These are phyloP conservation scores for Caryopteris hybrid DNA, from an alignment of 305 asterid species.

Conservation along the genomic window DNA sequence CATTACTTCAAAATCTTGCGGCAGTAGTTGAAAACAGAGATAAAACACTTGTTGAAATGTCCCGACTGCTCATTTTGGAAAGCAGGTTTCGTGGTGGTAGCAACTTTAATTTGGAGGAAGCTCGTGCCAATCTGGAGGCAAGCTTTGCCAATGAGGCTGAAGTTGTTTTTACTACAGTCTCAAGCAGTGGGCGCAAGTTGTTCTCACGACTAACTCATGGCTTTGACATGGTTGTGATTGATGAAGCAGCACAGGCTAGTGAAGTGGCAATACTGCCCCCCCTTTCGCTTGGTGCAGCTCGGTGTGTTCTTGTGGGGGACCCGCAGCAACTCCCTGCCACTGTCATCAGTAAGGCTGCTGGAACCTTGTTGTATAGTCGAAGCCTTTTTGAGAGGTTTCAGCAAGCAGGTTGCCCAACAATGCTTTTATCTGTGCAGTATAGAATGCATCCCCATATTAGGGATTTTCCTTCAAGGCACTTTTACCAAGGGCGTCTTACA, in stretches of 20 bases:
- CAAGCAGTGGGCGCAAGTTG: slow-evolving; percentile 97
- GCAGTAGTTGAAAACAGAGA: slow-evolving; percentile 95
- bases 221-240: slow-evolving; percentile 99
- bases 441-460: slow-evolving; percentile 98
- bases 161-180: slow-evolving; percentile 93
- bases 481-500: slow-evolving; percentile 95
- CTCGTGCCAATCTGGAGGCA: slow-evolving; percentile 95
- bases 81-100: slow-evolving; percentile 70
- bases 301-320: slow-evolving; percentile 99
- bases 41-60: slow-evolving; percentile 90
- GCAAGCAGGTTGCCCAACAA: slow-evolving; percentile 98
- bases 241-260: slow-evolving; percentile 99
- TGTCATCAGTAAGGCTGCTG: slow-evolving; percentile 98
- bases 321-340: slow-evolving; percentile 99
- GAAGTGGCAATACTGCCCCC: slow-evolving; percentile 97
- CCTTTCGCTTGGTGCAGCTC: slow-evolving; percentile 97
- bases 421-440: slow-evolving; percentile 94
- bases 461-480: slow-evolving; percentile 95
- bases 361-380: slow-evolving; percentile 93
- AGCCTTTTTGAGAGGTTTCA: slow-evolving; percentile 99
- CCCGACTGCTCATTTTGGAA: slow-evolving; percentile 83
- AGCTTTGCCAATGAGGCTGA: slow-evolving; percentile 99
- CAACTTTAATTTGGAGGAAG: slow-evolving; percentile 90
- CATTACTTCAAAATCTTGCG: slow-evolving; percentile 80
- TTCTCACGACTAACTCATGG: slow-evolving; percentile 98